phyloP scores from a whole-genome alignment of 2,329 filamentous ascomycete genomes.

The Neofusicoccum kwambonambiense region DNA sequence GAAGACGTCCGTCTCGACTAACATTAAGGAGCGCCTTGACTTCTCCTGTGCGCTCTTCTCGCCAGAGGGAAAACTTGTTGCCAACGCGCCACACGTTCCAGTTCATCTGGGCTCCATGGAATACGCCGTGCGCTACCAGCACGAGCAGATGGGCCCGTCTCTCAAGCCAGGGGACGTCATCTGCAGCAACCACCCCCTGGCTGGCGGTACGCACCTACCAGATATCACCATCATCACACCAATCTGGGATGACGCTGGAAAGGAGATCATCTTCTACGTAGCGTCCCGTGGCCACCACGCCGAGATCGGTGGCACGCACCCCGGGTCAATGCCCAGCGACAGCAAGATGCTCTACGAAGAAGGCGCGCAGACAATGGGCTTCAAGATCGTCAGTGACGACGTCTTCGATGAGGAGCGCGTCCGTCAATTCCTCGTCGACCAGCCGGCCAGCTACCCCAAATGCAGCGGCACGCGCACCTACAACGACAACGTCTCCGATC shows the following conservation, averaged over 20 bases:
- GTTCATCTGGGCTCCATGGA: slow-evolving; percentile 47
- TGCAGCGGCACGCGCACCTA: slow-evolving; percentile 35
- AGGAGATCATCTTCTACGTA: slow-evolving; percentile 39
- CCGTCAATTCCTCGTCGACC: slow-evolving; percentile 28
- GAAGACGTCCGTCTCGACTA: slow-evolving; percentile 55
- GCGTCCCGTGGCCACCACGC: slow-evolving; percentile 42
- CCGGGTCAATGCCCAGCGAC: slow-evolving; percentile 45
- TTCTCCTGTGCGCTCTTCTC: slow-evolving; percentile 47
- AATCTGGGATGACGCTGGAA: slow-evolving; percentile 32
- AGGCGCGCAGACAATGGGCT: slow-evolving; percentile 38
- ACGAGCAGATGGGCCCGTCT: slow-evolving; percentile 34
- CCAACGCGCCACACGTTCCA: slow-evolving; percentile 44
- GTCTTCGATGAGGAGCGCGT: slow-evolving; percentile 38
- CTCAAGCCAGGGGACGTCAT: slow-evolving; percentile 42
- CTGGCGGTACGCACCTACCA: slow-evolving; percentile 43
- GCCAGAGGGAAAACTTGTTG: slow-evolving; percentile 43
- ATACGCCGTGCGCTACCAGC: slow-evolving; percentile 41
- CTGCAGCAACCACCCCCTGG: slow-evolving; percentile 41
- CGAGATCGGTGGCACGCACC: slow-evolving; percentile 41
- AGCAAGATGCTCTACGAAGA: slow-evolving; percentile 47
- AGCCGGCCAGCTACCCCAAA: slow-evolving; percentile 38
- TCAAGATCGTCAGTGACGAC: slow-evolving; percentile 27
- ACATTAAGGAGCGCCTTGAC: slow-evolving; percentile 46
- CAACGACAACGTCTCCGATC: slow-evolving; percentile 21
- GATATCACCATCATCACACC: slow-evolving; percentile 46